Base-by-base conservation (phyloP, 2,329 filamentous ascomycete species). In the Raffaelea arxii region DNA sequence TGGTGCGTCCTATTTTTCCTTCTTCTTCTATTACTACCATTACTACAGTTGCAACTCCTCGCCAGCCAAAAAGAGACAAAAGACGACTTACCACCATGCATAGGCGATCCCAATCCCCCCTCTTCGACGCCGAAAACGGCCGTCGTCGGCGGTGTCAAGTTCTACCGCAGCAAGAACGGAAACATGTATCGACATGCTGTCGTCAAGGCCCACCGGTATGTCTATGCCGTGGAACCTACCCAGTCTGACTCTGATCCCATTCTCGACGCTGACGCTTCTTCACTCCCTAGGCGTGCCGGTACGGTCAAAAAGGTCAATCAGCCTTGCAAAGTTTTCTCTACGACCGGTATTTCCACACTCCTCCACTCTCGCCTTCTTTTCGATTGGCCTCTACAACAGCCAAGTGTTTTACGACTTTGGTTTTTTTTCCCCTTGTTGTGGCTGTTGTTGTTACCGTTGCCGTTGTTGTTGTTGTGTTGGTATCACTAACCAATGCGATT, bases 101-200 rank as follows among this genome's bases (percentile, higher is more conserved):
- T n/a, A 80, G 74, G 71, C 63, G 78, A 82, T 55, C 65, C 70
- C 41, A 78, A 80, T 57, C 69, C 75, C 32, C 72, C 77, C 46
- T 78, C 75, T 45, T 70, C 74, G 41, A 94, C 88, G 2, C 89
- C 89, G 0, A 92, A 89, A 64, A 77, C 74, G 52, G 75, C 82
- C 36, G 67, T 71, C 6, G 70, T 94, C 50, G 86, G 84, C 44
- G 86, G 87, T 37, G 85, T 94, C 56, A 80, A 77, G 53, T 95
- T 94, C 60, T 75, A 87, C 57, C 78, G 89, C 54, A 94, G 86
- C 64, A 94, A 91, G 62, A 84, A 83, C 55, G 89, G 89, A 51
- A 95, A 94, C 56, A 75, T 95, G 23, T 84, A 90, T 58, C 83
- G 87, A 46, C 76, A 84, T 57, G 81, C 84, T 52, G 73, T 88